phyloP scores from a whole-genome alignment of 495 filamentous ascomycete species.

The Hypomontagnella monticulosa region DNA sequence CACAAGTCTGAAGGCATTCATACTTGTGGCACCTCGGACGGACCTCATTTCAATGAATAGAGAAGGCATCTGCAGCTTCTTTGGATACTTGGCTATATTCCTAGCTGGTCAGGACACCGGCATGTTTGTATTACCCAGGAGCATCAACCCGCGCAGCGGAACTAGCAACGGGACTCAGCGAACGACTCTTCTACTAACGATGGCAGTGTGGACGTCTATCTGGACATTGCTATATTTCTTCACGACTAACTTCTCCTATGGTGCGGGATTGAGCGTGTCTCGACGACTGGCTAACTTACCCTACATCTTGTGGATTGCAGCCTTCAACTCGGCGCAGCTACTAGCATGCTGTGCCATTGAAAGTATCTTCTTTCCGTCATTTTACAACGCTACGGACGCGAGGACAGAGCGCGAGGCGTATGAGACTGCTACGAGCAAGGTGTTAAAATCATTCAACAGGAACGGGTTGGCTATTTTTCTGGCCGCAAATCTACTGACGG shows the following conservation, averaged over 20 bases:
- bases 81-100: slow-evolving; percentile 95
- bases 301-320: slow-evolving; percentile 89
- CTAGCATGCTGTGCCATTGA: slow-evolving; percentile 81
- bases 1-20: slow-evolving; percentile 80
- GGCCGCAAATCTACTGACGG: slow-evolving; percentile 87
- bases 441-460: slow-evolving; percentile 84
- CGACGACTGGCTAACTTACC: slow-evolving; percentile 92
- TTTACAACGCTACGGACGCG: slow-evolving; percentile 64
- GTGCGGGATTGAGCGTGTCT: slow-evolving; percentile 78
- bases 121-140: slow-evolving; percentile 76
- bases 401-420: slow-evolving; percentile 67
- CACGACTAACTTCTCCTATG: slow-evolving; percentile 72
- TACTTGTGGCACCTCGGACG: slow-evolving; percentile 82
- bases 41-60: slow-evolving; percentile 87
- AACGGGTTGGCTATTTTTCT: slow-evolving; percentile 91
- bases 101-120: slow-evolving; percentile 86
- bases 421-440: slow-evolving; percentile 73
- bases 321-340: slow-evolving; percentile 86
- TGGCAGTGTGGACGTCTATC: slow-evolving; percentile 66
- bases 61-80: slow-evolving; percentile 92
- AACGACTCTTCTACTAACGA: slow-evolving; percentile 65
- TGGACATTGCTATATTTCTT: slow-evolving; percentile 76
- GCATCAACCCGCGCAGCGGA: slow-evolving; percentile 50
- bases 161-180: slow-evolving; percentile 50
- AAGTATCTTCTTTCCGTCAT: slow-evolving; percentile 75